Evolutionary conservation across 805 yeast species (phyloP).

Genomic region (Spathaspora gorwiae): DNA sequence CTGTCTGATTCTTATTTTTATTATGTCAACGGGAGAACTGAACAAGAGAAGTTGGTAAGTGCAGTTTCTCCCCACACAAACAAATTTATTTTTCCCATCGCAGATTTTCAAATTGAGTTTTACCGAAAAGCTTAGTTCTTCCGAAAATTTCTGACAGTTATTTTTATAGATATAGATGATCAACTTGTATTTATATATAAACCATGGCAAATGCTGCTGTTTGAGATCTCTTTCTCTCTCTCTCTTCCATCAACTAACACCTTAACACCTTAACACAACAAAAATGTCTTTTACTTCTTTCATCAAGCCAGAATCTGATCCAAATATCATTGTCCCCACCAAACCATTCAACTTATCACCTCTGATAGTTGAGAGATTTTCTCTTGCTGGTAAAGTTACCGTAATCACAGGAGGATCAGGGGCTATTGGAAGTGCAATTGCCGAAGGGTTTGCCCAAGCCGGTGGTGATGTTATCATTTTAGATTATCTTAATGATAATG

Average conservation of each 20-base stretch:
- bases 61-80: neutral
- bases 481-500: slow-evolving; percentile 30
- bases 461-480: slow-evolving; percentile 36
- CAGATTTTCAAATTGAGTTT: neutral
- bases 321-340: slow-evolving; percentile 5
- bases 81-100: neutral
- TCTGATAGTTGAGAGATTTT: slow-evolving; percentile 26
- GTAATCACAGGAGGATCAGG: slow-evolving; percentile 36
- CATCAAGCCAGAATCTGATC: slow-evolving; percentile 9
- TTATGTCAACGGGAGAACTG: too few relatives aligned
- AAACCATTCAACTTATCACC: slow-evolving; percentile 13
- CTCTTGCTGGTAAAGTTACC: slow-evolving; percentile 28
- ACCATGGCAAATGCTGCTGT: neutral
- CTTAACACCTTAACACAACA: too few relatives aligned
- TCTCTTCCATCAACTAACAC: neutral
- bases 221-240: neutral
- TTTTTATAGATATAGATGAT: neutral
- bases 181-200: neutral
- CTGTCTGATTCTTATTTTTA: too few relatives aligned
- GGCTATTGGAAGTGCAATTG: slow-evolving; percentile 33
- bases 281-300: slow-evolving; percentile 7
- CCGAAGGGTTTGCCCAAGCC: slow-evolving; percentile 37
- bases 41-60: too few relatives aligned
- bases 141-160: neutral
- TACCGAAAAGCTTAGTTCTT: neutral